Evolutionary conservation across 257 asterid genomes (phyloP).

Genomic region (Lithospermum erythrorhizon): DNA sequence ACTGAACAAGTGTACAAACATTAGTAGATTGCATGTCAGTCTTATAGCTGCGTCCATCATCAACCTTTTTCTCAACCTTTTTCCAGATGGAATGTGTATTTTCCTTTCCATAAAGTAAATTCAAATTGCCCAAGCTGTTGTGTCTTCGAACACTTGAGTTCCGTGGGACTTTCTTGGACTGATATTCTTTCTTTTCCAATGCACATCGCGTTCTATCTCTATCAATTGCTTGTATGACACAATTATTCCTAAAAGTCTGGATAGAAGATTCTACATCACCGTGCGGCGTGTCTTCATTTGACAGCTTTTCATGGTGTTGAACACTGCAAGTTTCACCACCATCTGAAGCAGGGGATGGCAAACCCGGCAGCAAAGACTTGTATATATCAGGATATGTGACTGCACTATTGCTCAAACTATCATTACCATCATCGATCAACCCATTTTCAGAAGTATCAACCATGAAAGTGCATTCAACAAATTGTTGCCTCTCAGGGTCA

Average conservation of each 20-base stretch:
- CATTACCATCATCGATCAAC: neutral
- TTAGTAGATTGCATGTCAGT: conserved; percentile 4
- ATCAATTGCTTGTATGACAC: conserved; percentile 3
- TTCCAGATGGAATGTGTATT: conserved; percentile 16
- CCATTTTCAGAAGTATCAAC: conserved; percentile 1
- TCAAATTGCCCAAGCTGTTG: conserved; percentile 8
- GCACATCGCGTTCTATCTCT: conserved; percentile 3
- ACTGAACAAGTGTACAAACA: neutral
- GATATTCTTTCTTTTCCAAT: conserved; percentile 12
- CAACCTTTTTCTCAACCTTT: conserved; percentile 17
- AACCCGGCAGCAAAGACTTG: conserved; percentile 6
- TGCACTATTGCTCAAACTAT: conserved; percentile 1
- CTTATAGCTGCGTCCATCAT: conserved; percentile 8
- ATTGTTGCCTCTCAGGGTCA: neutral
- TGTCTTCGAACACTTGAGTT: conserved; percentile 4
- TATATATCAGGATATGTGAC: conserved; percentile 6
- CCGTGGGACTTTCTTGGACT: conserved; percentile 8
- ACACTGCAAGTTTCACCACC: conserved; percentile 8
- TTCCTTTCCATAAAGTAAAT: conserved; percentile 14
- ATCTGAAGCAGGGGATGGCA: conserved; percentile 8
- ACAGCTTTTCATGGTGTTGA: neutral
- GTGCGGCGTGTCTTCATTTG: conserved; percentile 5
- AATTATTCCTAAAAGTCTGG: conserved; percentile 1
- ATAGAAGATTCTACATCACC: neutral
- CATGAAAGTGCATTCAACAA: too few species aligned